Base-by-base conservation (phyloP, 768 basidiomycete genomes). In the Boletus reticuloceps region DNA sequence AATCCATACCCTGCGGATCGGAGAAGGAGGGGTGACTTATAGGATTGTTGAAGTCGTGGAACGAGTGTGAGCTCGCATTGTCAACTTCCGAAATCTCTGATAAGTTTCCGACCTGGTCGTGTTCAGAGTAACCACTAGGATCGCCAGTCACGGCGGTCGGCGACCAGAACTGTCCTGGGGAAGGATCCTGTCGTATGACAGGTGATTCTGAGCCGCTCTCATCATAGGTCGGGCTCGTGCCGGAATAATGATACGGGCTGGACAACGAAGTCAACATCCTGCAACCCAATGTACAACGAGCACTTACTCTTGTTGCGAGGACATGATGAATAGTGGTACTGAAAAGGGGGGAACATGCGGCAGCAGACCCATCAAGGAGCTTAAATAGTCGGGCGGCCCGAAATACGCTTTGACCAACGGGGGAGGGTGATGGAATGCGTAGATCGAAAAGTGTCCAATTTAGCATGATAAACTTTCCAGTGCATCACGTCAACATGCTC, bases 381-480 rank as follows among this genome's bases (percentile, higher is more conserved):
- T 69, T 70, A 69, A 69, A 60, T 64, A 64, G 55, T 45, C 56
- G 47, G 45, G 29, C 46, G 49, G 50, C 45, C 43, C 65, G 32
- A 48, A 49, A 50, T 47, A 51, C 19, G 58, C 63, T 65, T 65
- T 69, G 47, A 25, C 61, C 31, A 51, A 55, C 20, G 57, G 44
- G 56, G 50, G 47, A 41, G 16, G 16, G 50, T 69, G 65, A 56
- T 55, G 58, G 47, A 55, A 67, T 62, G 53, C 8, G 50, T 31
- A 47, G 49, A 64, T 67, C 59, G 51, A 50, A 55, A 20, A 43
- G 38, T 32, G 56, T 27, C 59, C 46, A 45, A 47, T 62, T 67
- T 62, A 37, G 65, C 44, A 55, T 41, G 54, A 54, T 58, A 58
- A 27, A 14, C 56, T 59, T 59, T 69, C 68, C 66, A 65, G 69